Evolutionary conservation across 805 yeast species (phyloP), one percentile per base, ranked within the genome.

Genomic region (Komagataella populi): DNA sequence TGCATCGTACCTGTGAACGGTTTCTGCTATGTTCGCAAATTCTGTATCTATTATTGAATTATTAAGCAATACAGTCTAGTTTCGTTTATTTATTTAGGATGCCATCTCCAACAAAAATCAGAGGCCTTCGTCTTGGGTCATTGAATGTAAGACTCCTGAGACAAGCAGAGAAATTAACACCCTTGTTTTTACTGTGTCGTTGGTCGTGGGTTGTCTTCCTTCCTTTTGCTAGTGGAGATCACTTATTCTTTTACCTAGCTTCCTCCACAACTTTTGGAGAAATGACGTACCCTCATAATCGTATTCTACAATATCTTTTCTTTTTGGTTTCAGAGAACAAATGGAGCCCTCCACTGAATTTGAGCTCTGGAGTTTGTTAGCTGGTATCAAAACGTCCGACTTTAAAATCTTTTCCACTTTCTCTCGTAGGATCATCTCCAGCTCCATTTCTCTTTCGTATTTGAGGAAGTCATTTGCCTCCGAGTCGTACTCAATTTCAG

Each of bases 381-480:
- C 39, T 10, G 39, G 14, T 10, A n/a, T 30, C 14, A 30, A 10
- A 30, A 30, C 12, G n/a, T 30, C n/a, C 12, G 39, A 30, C 12
- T 46, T n/a, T 12, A 50, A 12, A 16, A 30, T 20, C 7, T 49
- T 36, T 24, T 30, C 48, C 14, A 44, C 36, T 44, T 47, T 50
- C 24, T 47, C 53, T 23, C 53, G 23, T 6, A 54, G 47, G 10
- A 45, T 22, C 23, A 44, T 16, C 24, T 54, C 56, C 24, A 52
- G 16, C 22, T 43, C 47, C n/a, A 51, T 50, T 39, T 54, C 51
- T 17, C 24, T 47, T 39, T 52, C 44, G 44, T 54, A 54, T 17
- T 45, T 44, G 23, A 50, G 52, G 17, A 54, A 54, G 48, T 54
- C 56, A 5, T 49, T 45, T 20, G 45, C n/a, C 39, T 30, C 39